phyloP scores from a whole-genome alignment of 2,329 filamentous ascomycete genomes.

The Aspergillus fijiensis region DNA sequence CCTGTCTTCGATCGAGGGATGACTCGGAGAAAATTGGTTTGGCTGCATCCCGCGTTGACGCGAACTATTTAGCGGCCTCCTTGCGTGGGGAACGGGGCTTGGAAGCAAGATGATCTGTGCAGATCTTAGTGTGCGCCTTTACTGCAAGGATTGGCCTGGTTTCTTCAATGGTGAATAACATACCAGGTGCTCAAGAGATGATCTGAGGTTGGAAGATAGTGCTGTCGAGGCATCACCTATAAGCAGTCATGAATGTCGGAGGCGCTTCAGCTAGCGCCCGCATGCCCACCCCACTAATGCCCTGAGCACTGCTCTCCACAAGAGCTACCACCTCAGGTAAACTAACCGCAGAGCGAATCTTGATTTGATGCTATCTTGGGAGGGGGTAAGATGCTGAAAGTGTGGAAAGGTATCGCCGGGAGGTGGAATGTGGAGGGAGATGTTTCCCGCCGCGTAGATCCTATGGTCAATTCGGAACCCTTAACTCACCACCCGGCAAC shows the following conservation, averaged over 20 bases:
- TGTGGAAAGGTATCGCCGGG: no score
- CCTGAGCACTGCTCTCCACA: no score
- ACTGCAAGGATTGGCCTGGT: neutral
- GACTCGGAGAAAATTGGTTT: neutral
- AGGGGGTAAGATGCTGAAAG: no score
- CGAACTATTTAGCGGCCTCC: neutral
- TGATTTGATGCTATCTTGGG: no score
- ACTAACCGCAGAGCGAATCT: no score
- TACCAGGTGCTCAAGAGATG: neutral
- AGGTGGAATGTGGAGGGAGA: no score
- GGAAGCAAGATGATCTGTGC: neutral
- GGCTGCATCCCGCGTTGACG: neutral
- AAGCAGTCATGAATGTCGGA: neutral
- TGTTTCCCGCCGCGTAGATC: no score
- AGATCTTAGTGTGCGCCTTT: neutral
- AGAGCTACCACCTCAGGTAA: no score
- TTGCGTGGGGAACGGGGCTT: neutral
- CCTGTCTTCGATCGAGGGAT: neutral
- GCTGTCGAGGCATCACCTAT: neutral
- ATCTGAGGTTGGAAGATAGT: neutral
- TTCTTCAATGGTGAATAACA: neutral
- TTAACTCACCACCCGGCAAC: no score
- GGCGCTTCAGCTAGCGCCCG: neutral
- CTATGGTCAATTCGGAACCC: no score
- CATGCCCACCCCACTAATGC: no score